phyloP scores from a whole-genome alignment of 441 rosid genomes.

The Theobroma grandiflorum region DNA sequence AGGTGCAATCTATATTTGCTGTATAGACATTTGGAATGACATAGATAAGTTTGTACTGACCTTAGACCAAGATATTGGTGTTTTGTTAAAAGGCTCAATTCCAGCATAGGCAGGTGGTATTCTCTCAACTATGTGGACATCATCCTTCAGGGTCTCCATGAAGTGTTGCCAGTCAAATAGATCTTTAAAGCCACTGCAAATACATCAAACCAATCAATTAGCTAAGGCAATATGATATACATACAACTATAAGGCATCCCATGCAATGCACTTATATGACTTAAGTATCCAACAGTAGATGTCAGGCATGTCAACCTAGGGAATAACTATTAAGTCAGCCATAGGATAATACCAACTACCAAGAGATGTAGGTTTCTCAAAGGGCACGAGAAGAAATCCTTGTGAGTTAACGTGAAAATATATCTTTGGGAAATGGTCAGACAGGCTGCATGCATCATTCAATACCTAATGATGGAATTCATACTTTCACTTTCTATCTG shows the following conservation, averaged over 20 bases:
- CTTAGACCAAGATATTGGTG: slow-evolving; percentile 96
- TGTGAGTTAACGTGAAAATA: background rate
- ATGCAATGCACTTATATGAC: slow-evolving; percentile 9
- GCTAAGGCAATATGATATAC: background rate
- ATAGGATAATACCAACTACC: background rate
- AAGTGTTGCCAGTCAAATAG: slow-evolving; percentile 92
- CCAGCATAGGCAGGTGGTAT: slow-evolving; percentile 65
- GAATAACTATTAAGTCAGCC: background rate
- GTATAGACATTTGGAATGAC: background rate
- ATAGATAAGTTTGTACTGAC: slow-evolving; percentile 40
- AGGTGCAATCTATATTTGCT: background rate
- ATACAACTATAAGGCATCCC: slow-evolving; percentile 15
- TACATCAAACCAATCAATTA: background rate
- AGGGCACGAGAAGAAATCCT: background rate
- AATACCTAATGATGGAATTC: background rate
- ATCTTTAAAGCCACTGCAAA: slow-evolving; percentile 87
- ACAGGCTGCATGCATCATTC: background rate
- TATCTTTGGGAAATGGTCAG: background rate
- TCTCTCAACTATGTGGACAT: slow-evolving; percentile 77
- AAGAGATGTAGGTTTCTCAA: background rate
- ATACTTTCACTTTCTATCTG: background rate
- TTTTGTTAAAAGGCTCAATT: slow-evolving; percentile 67
- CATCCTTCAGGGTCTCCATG: slow-evolving; percentile 76
- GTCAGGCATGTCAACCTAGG: background rate
- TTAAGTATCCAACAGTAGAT: background rate